Conservation (phyloP, 202 grass and related monocot species). For the Schoenoplectus triqueter region DNA sequence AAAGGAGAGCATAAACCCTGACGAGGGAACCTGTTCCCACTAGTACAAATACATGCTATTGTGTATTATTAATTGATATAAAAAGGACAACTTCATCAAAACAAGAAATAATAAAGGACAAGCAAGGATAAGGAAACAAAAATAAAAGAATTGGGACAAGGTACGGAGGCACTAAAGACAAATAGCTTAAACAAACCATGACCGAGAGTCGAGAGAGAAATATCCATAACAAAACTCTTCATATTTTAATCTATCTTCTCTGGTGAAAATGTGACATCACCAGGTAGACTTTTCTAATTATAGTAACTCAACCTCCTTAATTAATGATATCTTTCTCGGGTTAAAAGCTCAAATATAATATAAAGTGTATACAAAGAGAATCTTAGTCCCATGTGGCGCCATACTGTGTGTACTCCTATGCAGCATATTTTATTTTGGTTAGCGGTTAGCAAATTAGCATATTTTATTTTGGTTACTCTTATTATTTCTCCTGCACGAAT, state of each 20-base stretch:
- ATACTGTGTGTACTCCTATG: background rate
- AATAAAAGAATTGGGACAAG: conserved; percentile 14
- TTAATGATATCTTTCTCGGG: conserved; percentile 37
- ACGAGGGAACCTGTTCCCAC: conserved; percentile 5
- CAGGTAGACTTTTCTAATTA: conserved; percentile 32
- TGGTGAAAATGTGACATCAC: conserved; percentile 36
- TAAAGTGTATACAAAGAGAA: background rate
- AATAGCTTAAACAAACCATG: conserved; percentile 35
- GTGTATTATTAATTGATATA: background rate
- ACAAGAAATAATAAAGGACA: background rate
- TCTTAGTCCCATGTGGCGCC: background rate
- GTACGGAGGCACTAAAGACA: conserved; percentile 37
- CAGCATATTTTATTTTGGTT: background rate
- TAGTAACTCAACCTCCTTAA: conserved; percentile 25
- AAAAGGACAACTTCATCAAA: background rate
- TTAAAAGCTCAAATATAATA: conserved; percentile 20
- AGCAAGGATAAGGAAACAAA: background rate
- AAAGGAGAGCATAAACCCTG: conserved; percentile 20
- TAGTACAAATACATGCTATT: conserved; percentile 24
- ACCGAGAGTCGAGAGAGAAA: conserved; percentile 18
- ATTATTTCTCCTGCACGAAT: background rate
- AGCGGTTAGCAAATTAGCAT: background rate
- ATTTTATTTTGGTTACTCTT: too few relatives aligned
- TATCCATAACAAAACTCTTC: conserved; percentile 31
- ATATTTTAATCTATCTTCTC: conserved; percentile 30